Percentiles rank a stretch among this genome's conserved stretches.
These are phyloP conservation scores for Suaeda aralocaspica DNA, from an alignment of 148 eudicot genomes.

Conservation along the genomic window DNA sequence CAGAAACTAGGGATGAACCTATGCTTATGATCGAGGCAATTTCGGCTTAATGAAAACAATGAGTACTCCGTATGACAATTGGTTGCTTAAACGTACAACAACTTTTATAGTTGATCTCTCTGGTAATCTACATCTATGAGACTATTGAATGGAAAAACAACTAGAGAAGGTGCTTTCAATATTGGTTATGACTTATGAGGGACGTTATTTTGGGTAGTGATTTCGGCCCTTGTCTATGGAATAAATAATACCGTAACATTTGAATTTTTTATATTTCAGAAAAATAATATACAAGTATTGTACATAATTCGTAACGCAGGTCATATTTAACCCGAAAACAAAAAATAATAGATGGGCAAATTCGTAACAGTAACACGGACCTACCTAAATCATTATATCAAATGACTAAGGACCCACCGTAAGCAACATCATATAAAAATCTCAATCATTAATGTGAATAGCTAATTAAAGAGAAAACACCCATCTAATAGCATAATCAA, in stretches of 20 bases:
- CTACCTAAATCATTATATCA: no score
- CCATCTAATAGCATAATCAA: not conserved
- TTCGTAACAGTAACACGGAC: no score
- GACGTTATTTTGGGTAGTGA: no score
- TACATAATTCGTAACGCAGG: no score
- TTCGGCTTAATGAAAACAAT: not conserved
- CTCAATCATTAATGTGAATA: not conserved
- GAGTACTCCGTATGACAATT: no score
- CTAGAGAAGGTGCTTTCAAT: not conserved
- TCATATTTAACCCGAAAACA: no score
- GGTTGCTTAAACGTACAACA: not conserved
- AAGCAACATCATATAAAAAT: not conserved
- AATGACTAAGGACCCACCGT: not conserved
- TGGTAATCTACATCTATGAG: not conserved
- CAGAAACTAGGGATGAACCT: not conserved
- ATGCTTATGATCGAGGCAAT: not conserved
- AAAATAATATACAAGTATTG: no score
- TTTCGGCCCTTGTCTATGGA: no score
- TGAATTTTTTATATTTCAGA: no score
- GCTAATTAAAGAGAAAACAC: not conserved
- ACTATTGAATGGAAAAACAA: not conserved
- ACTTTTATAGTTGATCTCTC: not conserved
- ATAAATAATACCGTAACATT: no score
- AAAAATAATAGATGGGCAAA: no score
- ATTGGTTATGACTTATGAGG: not conserved